Evolutionary conservation across 768 basidiomycete species (phyloP).

Genomic region (Terana coerulea): DNA sequence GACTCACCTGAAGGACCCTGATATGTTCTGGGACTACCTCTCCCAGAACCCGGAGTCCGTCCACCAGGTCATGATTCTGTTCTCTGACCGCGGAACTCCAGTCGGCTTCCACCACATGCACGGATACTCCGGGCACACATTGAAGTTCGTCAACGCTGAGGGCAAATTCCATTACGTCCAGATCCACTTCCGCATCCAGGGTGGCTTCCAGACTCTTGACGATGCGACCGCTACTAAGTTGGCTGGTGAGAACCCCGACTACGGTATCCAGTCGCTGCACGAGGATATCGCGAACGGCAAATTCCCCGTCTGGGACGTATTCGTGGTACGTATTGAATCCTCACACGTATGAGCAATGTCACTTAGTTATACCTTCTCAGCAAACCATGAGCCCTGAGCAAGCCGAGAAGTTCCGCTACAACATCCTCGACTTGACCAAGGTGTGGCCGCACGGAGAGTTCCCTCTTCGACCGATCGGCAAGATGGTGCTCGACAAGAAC

Average conservation of each 20-base stretch:
- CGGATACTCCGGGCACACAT: constrained; percentile 93
- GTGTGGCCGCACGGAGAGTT: constrained; percentile 85
- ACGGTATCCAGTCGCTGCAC: constrained; percentile 73
- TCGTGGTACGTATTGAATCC: constrained; percentile 50
- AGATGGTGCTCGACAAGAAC: constrained; percentile 76
- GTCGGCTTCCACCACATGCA: constrained; percentile 85
- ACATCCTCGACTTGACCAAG: constrained; percentile 88
- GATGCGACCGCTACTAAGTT: constrained; percentile 60
- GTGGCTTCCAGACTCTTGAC: constrained; percentile 84
- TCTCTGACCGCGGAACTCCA: constrained; percentile 95
- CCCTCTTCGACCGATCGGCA: constrained; percentile 88
- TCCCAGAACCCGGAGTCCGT: constrained; percentile 86
- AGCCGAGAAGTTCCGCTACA: constrained; percentile 88
- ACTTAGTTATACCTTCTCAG: constrained; percentile 28
- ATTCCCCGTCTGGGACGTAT: constrained; percentile 86
- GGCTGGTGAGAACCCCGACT: constrained; percentile 78
- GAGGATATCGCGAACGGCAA: constrained; percentile 79
- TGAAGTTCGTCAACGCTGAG: constrained; percentile 81
- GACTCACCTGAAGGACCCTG: constrained; percentile 85
- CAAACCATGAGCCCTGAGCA: constrained; percentile 94
- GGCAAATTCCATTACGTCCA: constrained; percentile 86
- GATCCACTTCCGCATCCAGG: constrained; percentile 74
- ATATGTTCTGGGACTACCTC: constrained; percentile 91
- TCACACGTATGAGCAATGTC: background rate
- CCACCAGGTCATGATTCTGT: constrained; percentile 84